phyloP scores from a whole-genome alignment of 768 basidiomycete species.

The Tulasnella calospora region DNA sequence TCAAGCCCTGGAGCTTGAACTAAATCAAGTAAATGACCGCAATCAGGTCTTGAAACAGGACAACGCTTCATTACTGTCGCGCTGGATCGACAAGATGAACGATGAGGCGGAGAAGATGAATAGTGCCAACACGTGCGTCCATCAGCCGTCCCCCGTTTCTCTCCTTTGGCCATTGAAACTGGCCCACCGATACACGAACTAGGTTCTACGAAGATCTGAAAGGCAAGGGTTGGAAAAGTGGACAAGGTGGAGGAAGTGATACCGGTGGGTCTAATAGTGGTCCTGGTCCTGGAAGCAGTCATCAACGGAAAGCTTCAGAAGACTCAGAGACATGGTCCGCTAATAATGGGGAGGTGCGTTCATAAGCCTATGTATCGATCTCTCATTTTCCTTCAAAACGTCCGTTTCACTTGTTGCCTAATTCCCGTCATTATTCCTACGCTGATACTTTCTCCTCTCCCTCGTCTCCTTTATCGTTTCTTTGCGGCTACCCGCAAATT shows the following conservation, averaged over 20 bases:
- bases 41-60: slow-evolving; percentile 84
- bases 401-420: neutral
- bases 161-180: neutral
- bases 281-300: slow-evolving; percentile 33
- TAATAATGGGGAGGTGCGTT: slow-evolving; percentile 38
- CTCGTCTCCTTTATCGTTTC: neutral
- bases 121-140: slow-evolving; percentile 55
- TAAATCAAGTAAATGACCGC: slow-evolving; percentile 81
- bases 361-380: neutral
- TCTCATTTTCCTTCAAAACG: neutral
- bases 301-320: slow-evolving; percentile 40
- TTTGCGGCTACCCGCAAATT: neutral
- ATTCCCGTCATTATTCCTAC: neutral
- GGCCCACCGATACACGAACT: slow-evolving; percentile 27
- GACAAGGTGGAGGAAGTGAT: slow-evolving; percentile 53
- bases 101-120: slow-evolving; percentile 92
- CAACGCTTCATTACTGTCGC: slow-evolving; percentile 89
- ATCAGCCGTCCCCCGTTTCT: neutral
- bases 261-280: slow-evolving; percentile 32
- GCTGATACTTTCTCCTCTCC: neutral
- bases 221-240: slow-evolving; percentile 56
- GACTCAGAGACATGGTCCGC: slow-evolving; percentile 91
- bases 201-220: slow-evolving; percentile 84
- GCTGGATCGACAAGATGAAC: slow-evolving; percentile 96
- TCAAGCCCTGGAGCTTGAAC: slow-evolving; percentile 83